Conservation (phyloP, 129 eudicot genomes). For the Arctium lappa region DNA sequence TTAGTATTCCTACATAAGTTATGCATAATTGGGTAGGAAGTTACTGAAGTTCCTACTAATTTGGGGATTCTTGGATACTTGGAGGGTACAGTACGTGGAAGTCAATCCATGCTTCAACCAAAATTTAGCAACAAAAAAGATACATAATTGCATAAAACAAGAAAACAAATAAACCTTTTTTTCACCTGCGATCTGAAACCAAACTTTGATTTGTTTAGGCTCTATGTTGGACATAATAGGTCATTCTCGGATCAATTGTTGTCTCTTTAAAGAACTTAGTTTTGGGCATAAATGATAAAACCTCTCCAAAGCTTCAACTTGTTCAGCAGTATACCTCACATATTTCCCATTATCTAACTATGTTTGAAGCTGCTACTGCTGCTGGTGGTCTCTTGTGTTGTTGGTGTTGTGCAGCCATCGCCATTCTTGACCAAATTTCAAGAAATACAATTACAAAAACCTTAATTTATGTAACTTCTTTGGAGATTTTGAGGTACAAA, state of each 20-base stretch:
- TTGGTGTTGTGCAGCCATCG: slow-evolving; percentile 66
- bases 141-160: not conserved
- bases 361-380: slow-evolving; percentile 62
- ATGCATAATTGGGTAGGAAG: no score
- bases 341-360: slow-evolving; percentile 78
- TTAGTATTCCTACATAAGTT: no score
- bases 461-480: not conserved
- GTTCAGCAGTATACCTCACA: slow-evolving; percentile 86
- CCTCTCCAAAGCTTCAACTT: slow-evolving; percentile 84
- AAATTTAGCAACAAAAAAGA: not conserved
- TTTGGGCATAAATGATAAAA: slow-evolving; percentile 63
- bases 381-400: slow-evolving; percentile 50
- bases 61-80: no score
- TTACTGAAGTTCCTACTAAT: no score
- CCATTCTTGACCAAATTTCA: slow-evolving; percentile 45
- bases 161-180: not conserved
- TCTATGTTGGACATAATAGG: slow-evolving; percentile 82
- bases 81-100: no score
- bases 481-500: slow-evolving; percentile 3
- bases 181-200: slow-evolving; percentile 90
- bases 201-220: slow-evolving; percentile 92
- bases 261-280: slow-evolving; percentile 82
- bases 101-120: not conserved
- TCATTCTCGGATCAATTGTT: slow-evolving; percentile 82
- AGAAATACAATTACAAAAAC: not conserved